These are phyloP conservation scores for Avena sativa DNA, from an alignment of 176 grass and related monocot species.

Conservation along the genomic window DNA sequence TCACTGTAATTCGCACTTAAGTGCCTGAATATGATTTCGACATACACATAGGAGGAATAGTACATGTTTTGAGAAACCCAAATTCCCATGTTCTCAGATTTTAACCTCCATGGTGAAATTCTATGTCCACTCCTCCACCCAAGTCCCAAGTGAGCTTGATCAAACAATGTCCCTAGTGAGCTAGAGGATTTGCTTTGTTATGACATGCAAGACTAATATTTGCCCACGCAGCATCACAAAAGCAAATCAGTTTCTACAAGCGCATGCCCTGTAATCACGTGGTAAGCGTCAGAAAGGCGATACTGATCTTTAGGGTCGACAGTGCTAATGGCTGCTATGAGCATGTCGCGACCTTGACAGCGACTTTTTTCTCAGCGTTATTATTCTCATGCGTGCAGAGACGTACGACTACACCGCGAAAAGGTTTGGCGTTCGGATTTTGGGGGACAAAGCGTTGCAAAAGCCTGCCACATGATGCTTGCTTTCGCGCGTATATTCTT, in stretches of 20 bases:
- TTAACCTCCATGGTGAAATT: no score
- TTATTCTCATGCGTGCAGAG: neutral
- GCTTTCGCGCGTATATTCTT: slow-evolving; percentile 42
- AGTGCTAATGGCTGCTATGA: neutral
- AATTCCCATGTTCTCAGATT: no score
- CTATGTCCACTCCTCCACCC: no score
- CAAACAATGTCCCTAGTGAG: no score
- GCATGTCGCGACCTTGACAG: neutral
- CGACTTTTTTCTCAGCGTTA: neutral
- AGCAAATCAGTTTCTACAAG: neutral
- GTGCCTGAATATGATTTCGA: no score
- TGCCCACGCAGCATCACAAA: neutral
- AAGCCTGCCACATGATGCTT: slow-evolving; percentile 30
- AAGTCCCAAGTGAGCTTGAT: no score
- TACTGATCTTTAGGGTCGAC: neutral
- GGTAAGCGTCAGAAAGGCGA: neutral
- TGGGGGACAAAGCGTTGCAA: slow-evolving; percentile 40
- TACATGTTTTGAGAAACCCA: no score
- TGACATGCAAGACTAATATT: neutral
- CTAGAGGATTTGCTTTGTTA: no score
- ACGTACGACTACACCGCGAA: neutral
- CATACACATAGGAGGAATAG: no score
- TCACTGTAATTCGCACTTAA: no score
- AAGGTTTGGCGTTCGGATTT: slow-evolving; percentile 6
- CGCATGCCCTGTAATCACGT: neutral